These are phyloP conservation scores for Cyberlindnera amylophila DNA, from an alignment of 805 yeast species.

Conservation along the genomic window DNA sequence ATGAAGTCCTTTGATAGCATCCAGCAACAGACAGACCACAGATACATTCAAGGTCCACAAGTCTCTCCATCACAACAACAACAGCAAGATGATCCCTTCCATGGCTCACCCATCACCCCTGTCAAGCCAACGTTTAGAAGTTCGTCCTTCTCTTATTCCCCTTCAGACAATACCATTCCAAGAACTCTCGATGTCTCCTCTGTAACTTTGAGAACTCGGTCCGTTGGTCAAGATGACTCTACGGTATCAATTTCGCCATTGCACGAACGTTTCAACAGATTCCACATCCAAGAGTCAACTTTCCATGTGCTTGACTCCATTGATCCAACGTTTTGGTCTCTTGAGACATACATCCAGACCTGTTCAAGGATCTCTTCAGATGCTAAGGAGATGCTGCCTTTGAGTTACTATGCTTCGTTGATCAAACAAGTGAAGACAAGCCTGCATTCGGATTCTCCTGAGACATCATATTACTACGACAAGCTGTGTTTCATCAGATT, in stretches of 20 bases:
- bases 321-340: constrained; percentile 17
- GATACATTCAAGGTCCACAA: too few species aligned
- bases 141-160: too few species aligned
- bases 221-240: not conserved
- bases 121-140: not conserved
- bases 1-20: too few species aligned
- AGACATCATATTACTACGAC: constrained; percentile 10
- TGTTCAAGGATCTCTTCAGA: constrained; percentile 5
- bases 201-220: not conserved
- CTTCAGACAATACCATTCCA: not conserved
- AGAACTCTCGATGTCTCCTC: not conserved
- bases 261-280: not conserved
- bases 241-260: not conserved
- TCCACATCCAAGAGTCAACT: constrained; percentile 3
- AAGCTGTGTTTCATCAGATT: constrained; percentile 3
- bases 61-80: too few species aligned
- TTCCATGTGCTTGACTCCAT: constrained; percentile 9
- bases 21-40: too few species aligned
- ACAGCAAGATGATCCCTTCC: not conserved
- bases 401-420: constrained; percentile 9
- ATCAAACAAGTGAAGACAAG: not conserved
- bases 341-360: constrained; percentile 8
- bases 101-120: not conserved
- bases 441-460: not conserved
- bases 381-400: constrained; percentile 3